These are phyloP conservation scores for Lonicera japonica DNA, from an alignment of 129 eudicot genomes.

Conservation along the genomic window DNA sequence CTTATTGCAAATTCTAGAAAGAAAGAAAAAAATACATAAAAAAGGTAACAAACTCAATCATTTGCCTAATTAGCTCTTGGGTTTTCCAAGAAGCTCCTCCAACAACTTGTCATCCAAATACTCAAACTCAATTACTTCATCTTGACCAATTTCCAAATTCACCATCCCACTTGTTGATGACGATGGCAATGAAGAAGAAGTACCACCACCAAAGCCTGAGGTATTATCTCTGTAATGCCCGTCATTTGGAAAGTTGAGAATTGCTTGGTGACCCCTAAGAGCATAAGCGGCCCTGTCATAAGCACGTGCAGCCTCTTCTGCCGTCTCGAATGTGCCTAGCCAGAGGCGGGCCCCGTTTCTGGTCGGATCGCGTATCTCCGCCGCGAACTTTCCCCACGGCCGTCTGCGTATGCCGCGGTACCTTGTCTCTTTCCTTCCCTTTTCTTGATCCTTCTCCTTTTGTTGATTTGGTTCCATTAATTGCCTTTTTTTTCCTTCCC, in stretches of 20 bases:
- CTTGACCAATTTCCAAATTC: neutral
- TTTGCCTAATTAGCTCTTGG: neutral
- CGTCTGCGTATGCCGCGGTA: conserved; percentile 18
- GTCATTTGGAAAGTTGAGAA: conserved; percentile 17
- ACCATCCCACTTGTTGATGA: neutral
- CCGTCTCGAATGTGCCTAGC: conserved; percentile 18
- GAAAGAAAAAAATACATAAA: too few species aligned
- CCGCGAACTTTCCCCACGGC: conserved; percentile 28
- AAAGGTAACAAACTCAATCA: too few species aligned
- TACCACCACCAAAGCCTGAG: too few species aligned
- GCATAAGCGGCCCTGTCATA: conserved; percentile 17
- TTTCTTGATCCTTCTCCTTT: too few species aligned
- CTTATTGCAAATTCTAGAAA: too few species aligned
- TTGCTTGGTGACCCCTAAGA: conserved; percentile 17
- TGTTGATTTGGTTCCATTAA: too few species aligned
- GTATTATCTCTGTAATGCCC: too few species aligned
- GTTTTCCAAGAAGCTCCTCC: conserved; percentile 37
- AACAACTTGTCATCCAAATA: conserved; percentile 37
- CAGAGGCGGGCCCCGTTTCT: conserved; percentile 13
- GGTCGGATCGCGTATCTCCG: conserved; percentile 20
- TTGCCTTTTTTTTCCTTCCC: too few species aligned
- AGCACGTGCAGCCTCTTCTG: conserved; percentile 15
- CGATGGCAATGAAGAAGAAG: neutral
- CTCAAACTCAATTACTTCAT: conserved; percentile 39
- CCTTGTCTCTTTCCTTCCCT: neutral